These are phyloP conservation scores for Boletellus ananiceps DNA, from an alignment of 768 basidiomycete genomes.

Conservation along the genomic window DNA sequence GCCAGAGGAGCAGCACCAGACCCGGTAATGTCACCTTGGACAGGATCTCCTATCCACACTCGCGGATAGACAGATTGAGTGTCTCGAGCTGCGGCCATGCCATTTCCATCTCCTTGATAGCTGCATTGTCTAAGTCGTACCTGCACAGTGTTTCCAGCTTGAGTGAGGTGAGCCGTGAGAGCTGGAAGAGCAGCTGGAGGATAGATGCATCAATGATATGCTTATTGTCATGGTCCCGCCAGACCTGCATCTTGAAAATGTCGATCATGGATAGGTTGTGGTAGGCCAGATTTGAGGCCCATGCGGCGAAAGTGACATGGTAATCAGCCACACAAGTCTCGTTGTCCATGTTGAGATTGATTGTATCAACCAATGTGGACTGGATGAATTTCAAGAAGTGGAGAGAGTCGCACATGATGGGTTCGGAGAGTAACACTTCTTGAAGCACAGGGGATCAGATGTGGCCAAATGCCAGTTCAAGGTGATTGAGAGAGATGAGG, in stretches of 20 bases:
- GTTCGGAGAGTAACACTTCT: conserved; percentile 19
- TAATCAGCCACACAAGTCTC: conserved; percentile 27
- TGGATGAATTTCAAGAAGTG: conserved; percentile 25
- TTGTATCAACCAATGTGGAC: conserved; percentile 27
- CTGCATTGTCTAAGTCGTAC: conserved; percentile 20
- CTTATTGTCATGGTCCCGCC: conserved; percentile 28
- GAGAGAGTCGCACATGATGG: conserved; percentile 21
- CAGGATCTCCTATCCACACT: conserved; percentile 30
- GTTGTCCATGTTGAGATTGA: conserved; percentile 30
- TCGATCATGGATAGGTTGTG: conserved; percentile 24
- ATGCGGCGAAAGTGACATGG: conserved; percentile 17
- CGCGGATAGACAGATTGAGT: conserved; percentile 25
- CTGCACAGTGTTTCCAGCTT: conserved; percentile 29
- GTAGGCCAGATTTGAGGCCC: conserved; percentile 22
- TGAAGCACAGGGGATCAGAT: conserved; percentile 17
- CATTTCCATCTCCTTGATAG: conserved; percentile 20
- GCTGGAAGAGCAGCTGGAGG: conserved; percentile 25
- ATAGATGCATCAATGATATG: conserved; percentile 24
- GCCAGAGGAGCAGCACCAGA: conserved; percentile 16
- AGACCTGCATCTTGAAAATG: conserved; percentile 29
- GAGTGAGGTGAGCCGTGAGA: conserved; percentile 18
- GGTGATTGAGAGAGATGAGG: conserved; percentile 17
- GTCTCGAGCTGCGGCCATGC: conserved; percentile 28
- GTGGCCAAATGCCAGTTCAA: conserved; percentile 14
- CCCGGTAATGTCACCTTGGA: conserved; percentile 25